These are phyloP conservation scores for Aureobasidium leucospermi DNA, from an alignment of 2,329 filamentous ascomycete species.

Conservation along the genomic window DNA sequence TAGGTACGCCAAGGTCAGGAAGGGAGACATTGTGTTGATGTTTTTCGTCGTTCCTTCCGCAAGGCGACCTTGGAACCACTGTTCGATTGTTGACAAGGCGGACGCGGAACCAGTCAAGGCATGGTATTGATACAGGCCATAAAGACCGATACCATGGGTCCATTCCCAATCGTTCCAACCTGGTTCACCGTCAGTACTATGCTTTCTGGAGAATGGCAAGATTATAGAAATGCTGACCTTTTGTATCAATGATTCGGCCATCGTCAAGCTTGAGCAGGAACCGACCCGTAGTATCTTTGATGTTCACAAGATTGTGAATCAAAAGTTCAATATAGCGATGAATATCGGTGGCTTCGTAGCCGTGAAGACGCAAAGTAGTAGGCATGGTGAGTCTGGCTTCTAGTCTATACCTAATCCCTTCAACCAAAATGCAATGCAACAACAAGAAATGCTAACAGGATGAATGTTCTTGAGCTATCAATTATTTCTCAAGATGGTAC, in stretches of 20 bases:
- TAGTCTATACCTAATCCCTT: not conserved
- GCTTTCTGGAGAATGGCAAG: not conserved
- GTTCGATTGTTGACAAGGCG: constrained; percentile 59
- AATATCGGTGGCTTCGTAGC: constrained; percentile 37
- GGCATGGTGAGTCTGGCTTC: constrained; percentile 27
- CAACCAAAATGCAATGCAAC: not conserved
- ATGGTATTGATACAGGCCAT: constrained; percentile 78
- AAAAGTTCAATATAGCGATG: constrained; percentile 55
- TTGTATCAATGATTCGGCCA: constrained; percentile 72
- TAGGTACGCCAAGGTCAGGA: constrained; percentile 66
- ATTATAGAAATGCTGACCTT: constrained; percentile 35
- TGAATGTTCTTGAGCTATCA: not conserved
- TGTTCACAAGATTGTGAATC: constrained; percentile 69
- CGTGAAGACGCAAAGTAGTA: constrained; percentile 29
- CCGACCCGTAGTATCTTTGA: constrained; percentile 66
- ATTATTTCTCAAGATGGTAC: not conserved
- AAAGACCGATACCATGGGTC: constrained; percentile 56
- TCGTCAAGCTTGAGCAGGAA: constrained; percentile 66
- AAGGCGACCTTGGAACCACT: constrained; percentile 66
- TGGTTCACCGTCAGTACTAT: not conserved
- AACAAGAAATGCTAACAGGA: not conserved
- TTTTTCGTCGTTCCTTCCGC: constrained; percentile 71
- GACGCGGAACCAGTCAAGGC: constrained; percentile 56
- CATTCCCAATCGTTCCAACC: constrained; percentile 71
- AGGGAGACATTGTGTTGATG: constrained; percentile 68